Percentiles rank a stretch among this genome's conserved stretches.
These are phyloP conservation scores for Scedosporium aurantiacum DNA, from an alignment of 2,329 filamentous ascomycete genomes.

Conservation along the genomic window DNA sequence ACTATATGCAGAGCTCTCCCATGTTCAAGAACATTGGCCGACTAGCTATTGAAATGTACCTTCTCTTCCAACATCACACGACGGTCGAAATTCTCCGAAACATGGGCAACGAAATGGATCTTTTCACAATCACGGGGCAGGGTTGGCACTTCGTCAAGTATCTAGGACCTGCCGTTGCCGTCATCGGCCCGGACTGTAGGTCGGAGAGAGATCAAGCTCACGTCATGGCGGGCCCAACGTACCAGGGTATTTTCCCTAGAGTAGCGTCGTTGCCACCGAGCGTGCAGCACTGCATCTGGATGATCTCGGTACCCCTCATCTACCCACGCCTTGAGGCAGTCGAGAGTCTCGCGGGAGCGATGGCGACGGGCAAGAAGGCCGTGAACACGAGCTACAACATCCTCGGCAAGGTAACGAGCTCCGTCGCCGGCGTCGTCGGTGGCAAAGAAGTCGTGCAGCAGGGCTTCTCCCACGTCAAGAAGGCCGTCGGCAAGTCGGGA, in stretches of 20 bases:
- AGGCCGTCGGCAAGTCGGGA: slow-evolving; percentile 87
- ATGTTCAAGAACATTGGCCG: slow-evolving; percentile 98
- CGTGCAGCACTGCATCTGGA: slow-evolving; percentile 95
- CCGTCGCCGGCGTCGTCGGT: slow-evolving; percentile 88
- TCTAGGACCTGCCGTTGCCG: slow-evolving; percentile 79
- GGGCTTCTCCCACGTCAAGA: slow-evolving; percentile 91
- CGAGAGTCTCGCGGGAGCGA: slow-evolving; percentile 80
- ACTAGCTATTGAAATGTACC: slow-evolving; percentile 93
- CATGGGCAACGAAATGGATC: slow-evolving; percentile 74
- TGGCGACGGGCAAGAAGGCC: slow-evolving; percentile 91
- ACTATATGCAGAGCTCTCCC: slow-evolving; percentile 95
- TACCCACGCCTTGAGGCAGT: slow-evolving; percentile 88
- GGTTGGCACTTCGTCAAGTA: slow-evolving; percentile 99
- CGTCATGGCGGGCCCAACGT: slow-evolving; percentile 91
- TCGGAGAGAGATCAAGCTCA: slow-evolving; percentile 84
- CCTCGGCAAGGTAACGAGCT: slow-evolving; percentile 87
- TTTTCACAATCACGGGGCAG: slow-evolving; percentile 94
- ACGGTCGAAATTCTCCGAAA: slow-evolving; percentile 88
- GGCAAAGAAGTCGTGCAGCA: slow-evolving; percentile 87
- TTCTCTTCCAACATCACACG: slow-evolving; percentile 96
- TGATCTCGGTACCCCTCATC: slow-evolving; percentile 80
- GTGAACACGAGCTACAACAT: slow-evolving; percentile 96
- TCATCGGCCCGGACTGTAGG: slow-evolving; percentile 82
- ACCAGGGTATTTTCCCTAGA: slow-evolving; percentile 95
- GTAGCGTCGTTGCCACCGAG: slow-evolving; percentile 80